Percentiles rank a stretch among this genome's conserved stretches.
Conservation (phyloP, 129 eudicot genomes). For the Kitagawia praeruptora region DNA sequence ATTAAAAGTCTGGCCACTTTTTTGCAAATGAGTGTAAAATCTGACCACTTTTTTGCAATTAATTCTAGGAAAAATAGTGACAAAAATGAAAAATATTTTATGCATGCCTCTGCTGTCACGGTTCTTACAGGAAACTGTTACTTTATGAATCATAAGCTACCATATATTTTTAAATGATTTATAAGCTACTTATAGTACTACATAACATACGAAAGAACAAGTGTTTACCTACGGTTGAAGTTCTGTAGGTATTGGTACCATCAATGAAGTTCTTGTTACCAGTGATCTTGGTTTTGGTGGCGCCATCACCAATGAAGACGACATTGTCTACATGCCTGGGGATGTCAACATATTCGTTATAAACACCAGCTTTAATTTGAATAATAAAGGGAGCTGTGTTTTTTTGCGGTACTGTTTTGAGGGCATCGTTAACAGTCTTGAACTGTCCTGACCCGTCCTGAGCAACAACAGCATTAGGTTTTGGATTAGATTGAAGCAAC, state of each 20-base stretch:
- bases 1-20: too few relatives aligned
- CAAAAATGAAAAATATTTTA: too few relatives aligned
- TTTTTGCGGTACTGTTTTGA: constrained; percentile 16
- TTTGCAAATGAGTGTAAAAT: too few relatives aligned
- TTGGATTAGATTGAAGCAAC: constrained; percentile 19
- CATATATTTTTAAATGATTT: not conserved
- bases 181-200: not conserved
- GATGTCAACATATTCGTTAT: constrained; percentile 41
- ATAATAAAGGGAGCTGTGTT: constrained; percentile 33
- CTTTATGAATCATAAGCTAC: not conserved
- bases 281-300: constrained; percentile 54
- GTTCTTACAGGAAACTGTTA: not conserved
- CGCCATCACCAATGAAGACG: constrained; percentile 62
- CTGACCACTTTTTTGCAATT: too few relatives aligned
- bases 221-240: constrained; percentile 58
- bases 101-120: not conserved
- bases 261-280: constrained; percentile 50
- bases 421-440: constrained; percentile 38
- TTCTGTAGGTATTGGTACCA: constrained; percentile 43
- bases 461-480: constrained; percentile 44
- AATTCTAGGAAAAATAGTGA: not conserved
- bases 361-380: constrained; percentile 50
- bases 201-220: not conserved
- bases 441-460: constrained; percentile 46
- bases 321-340: constrained; percentile 35